Evolutionary conservation across 805 yeast genomes (phyloP).

Genomic region (Wickerhamomyces queroliae): DNA sequence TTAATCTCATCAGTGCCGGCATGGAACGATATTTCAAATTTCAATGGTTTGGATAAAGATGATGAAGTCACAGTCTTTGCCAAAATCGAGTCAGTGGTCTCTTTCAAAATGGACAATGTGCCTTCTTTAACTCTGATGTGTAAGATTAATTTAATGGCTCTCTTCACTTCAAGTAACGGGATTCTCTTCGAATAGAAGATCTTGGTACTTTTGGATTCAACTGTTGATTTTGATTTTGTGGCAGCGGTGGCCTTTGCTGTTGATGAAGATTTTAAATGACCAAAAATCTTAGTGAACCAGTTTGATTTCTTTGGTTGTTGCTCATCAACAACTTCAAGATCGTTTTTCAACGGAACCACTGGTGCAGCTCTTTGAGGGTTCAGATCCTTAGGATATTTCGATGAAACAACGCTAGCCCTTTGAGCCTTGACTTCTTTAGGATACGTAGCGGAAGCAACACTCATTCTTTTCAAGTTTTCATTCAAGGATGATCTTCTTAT

Average conservation of each 20-base stretch:
- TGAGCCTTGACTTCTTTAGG: too few species aligned
- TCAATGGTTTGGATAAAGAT: constrained; percentile 40
- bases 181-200: constrained; percentile 11
- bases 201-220: constrained; percentile 5
- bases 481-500: constrained; percentile 19
- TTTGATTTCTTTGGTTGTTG: constrained; percentile 22
- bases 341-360: constrained; percentile 14
- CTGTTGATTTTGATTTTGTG: constrained; percentile 10
- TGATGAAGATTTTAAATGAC: constrained; percentile 17
- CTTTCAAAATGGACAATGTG: constrained; percentile 38
- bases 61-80: constrained; percentile 40
- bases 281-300: constrained; percentile 34
- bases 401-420: constrained; percentile 1
- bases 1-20: constrained; percentile 33
- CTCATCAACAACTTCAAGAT: too few species aligned
- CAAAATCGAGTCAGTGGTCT: constrained; percentile 35
- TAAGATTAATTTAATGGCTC: constrained; percentile 31
- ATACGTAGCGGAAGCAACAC: too few species aligned
- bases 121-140: constrained; percentile 45
- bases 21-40: constrained; percentile 38
- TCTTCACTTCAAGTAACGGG: constrained; percentile 16
- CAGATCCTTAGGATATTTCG: constrained; percentile 1
- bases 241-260: neutral
- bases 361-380: constrained; percentile 18
- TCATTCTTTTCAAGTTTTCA: too few species aligned